phyloP scores from a whole-genome alignment of 306 rosid genomes.

The Hylodesmum podocarpum region DNA sequence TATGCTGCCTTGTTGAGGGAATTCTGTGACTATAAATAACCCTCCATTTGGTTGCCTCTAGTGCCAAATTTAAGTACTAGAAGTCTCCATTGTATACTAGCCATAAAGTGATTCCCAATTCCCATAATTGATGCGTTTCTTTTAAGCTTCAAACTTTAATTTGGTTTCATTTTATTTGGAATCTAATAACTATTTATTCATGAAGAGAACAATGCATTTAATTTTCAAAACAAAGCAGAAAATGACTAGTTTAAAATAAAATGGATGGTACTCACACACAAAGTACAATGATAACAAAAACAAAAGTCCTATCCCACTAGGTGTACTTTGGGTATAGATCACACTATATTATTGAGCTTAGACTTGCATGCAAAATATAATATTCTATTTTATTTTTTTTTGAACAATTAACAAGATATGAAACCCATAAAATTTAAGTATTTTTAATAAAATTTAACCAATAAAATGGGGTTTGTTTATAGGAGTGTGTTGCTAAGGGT shows the following conservation, averaged over 20 bases:
- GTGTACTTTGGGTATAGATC: no score
- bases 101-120: neutral
- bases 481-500: no score
- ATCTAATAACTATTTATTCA: neutral
- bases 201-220: neutral
- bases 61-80: neutral
- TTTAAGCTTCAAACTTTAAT: neutral
- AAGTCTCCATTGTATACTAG: neutral
- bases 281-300: neutral
- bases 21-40: no score
- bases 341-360: no score
- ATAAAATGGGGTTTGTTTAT: no score
- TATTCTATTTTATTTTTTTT: no score
- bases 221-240: neutral
- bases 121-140: neutral
- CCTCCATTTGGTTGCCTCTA: slow-evolving; percentile 14
- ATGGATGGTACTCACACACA: neutral
- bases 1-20: no score
- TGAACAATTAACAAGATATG: no score
- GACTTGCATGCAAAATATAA: neutral
- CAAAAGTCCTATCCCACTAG: neutral
- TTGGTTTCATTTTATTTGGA: neutral
- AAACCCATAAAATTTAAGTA: no score
- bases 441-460: no score
- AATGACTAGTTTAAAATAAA: neutral